phyloP scores from a whole-genome alignment of 352 stramenopile genomes.

The Globisporangium irregulare region DNA sequence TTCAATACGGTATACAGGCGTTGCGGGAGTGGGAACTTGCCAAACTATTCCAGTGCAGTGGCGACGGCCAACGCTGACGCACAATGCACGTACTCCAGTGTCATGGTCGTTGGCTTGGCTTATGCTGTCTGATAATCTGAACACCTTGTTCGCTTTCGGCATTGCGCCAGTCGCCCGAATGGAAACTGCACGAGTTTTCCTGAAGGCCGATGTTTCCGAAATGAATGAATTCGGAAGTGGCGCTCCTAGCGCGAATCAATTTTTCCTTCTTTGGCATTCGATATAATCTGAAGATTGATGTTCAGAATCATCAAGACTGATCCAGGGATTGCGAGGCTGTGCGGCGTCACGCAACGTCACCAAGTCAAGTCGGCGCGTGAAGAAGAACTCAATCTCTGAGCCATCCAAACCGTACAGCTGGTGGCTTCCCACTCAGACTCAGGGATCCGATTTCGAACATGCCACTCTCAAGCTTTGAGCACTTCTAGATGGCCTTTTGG shows the following conservation, averaged over 20 bases:
- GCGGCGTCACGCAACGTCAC: background rate
- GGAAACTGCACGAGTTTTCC: background rate
- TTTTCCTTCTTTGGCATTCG: background rate
- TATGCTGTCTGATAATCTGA: background rate
- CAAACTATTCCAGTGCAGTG: background rate
- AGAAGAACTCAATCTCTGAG: background rate
- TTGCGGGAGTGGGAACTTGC: background rate
- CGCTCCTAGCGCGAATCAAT: background rate
- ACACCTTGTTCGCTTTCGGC: background rate
- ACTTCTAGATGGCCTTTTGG: background rate
- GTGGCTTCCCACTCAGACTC: background rate
- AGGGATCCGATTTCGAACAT: background rate
- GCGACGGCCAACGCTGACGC: background rate
- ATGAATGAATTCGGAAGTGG: too few species aligned
- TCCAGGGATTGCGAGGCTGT: background rate
- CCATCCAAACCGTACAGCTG: background rate
- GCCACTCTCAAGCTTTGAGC: background rate
- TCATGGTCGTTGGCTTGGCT: background rate
- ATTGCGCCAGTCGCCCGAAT: background rate
- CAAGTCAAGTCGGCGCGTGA: background rate
- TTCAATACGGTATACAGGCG: too few species aligned
- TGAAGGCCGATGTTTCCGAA: background rate
- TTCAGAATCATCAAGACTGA: background rate
- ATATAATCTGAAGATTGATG: background rate
- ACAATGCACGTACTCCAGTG: background rate